Conservation (phyloP, 2,329 filamentous ascomycete genomes). For the Colletotrichum incanum region DNA sequence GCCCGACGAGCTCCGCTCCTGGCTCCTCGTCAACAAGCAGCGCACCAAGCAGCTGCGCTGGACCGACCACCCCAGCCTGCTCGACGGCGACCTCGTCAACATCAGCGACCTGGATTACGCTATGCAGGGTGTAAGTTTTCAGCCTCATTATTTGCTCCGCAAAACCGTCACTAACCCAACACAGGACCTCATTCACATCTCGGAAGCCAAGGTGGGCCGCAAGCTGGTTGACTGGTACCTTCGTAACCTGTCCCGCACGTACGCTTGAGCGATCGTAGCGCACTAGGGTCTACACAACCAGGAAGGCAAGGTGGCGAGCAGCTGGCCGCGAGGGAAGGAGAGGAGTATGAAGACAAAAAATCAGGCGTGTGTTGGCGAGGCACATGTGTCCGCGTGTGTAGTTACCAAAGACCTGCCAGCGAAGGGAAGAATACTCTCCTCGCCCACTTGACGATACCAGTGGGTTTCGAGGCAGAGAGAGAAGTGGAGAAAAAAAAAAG, state of each 20-base stretch:
- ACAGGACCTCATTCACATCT: slow-evolving; percentile 97
- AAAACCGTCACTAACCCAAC: slow-evolving; percentile 23
- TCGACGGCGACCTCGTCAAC: slow-evolving; percentile 94
- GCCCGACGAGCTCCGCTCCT: slow-evolving; percentile 94
- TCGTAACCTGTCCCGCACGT: slow-evolving; percentile 94
- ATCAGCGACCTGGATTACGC: slow-evolving; percentile 98
- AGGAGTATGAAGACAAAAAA: slow-evolving; percentile 13
- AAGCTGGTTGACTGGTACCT: slow-evolving; percentile 99
- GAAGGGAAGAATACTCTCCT: slow-evolving; percentile 9
- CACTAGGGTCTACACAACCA: slow-evolving; percentile 27
- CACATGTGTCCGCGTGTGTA: slow-evolving; percentile 17
- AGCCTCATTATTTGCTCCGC: neutral
- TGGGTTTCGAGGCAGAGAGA: slow-evolving; percentile 35
- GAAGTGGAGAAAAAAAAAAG: slow-evolving; percentile 1
- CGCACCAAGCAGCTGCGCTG: slow-evolving; percentile 96
- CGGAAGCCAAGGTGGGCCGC: slow-evolving; percentile 97
- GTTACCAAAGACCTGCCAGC: slow-evolving; percentile 19
- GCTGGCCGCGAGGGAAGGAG: slow-evolving; percentile 40
- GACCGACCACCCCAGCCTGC: slow-evolving; percentile 86
- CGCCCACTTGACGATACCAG: slow-evolving; percentile 32
- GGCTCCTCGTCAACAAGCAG: slow-evolving; percentile 98
- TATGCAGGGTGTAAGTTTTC: slow-evolving; percentile 84
- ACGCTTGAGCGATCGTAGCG: slow-evolving; percentile 68
- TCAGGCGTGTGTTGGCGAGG: slow-evolving; percentile 33
- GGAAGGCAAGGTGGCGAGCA: slow-evolving; percentile 21